phyloP scores from a whole-genome alignment of 495 filamentous ascomycete genomes.

The Neurospora pannonica region DNA sequence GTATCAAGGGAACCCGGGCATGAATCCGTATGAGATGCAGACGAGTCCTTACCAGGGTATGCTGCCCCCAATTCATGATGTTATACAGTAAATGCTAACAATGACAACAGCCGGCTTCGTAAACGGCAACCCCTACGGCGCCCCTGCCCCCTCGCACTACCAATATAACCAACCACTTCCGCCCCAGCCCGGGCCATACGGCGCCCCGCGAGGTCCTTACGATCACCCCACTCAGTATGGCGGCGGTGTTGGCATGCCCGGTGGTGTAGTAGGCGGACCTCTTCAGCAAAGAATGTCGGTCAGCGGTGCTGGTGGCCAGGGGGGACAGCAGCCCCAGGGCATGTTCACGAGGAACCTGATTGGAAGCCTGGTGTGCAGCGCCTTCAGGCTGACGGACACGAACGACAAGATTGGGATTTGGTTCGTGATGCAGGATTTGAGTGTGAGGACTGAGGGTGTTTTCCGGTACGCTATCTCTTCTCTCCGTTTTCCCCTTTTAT shows the following conservation, averaged over 20 bases:
- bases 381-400: slow-evolving; percentile 74
- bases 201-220: slow-evolving; percentile 14
- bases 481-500: neutral
- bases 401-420: slow-evolving; percentile 84
- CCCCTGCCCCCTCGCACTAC: slow-evolving; percentile 17
- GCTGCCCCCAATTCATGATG: neutral
- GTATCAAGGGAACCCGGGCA: slow-evolving; percentile 9
- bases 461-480: neutral
- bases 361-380: slow-evolving; percentile 82
- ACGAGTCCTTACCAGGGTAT: slow-evolving; percentile 14
- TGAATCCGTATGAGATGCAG: slow-evolving; percentile 19
- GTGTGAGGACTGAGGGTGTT: slow-evolving; percentile 81
- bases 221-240: slow-evolving; percentile 5
- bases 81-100: neutral
- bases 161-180: slow-evolving; percentile 17
- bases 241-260: slow-evolving; percentile 4
- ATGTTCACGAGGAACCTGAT: slow-evolving; percentile 98
- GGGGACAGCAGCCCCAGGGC: slow-evolving; percentile 46
- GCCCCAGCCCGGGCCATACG: slow-evolving; percentile 10
- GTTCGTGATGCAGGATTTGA: slow-evolving; percentile 95
- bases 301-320: slow-evolving; percentile 9
- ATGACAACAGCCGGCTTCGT: slow-evolving; percentile 7
- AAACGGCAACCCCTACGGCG: slow-evolving; percentile 10
- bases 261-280: neutral
- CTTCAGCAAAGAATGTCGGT: slow-evolving; percentile 26